A percentile compares a stretch with the other conserved stretches of the same genome.
Conservation (phyloP, 2,329 filamentous ascomycete species). For the Ceratocystiopsis sp. region DNA sequence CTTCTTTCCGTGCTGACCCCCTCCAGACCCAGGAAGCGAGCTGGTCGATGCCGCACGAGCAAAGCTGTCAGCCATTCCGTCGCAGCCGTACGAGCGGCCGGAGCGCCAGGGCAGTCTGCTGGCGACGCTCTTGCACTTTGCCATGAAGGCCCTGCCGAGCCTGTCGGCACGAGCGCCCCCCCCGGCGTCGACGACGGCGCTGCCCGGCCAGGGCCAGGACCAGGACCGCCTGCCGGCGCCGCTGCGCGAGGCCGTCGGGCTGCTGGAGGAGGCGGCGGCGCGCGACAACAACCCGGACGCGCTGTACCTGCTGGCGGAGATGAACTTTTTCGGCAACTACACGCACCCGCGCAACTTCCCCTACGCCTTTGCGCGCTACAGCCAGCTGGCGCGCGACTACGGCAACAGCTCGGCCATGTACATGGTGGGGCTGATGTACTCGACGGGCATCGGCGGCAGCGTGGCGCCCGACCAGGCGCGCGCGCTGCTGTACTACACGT, state of each 20-base stretch:
- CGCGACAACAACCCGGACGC: constrained; percentile 57
- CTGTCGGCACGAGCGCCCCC: constrained; percentile 30
- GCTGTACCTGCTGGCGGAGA: constrained; percentile 73
- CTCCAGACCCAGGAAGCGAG: constrained; percentile 29
- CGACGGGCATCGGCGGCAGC: constrained; percentile 70
- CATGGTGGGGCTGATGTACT: constrained; percentile 92
- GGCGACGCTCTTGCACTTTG: constrained; percentile 24
- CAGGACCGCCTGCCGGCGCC: constrained; percentile 22
- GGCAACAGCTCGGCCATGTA: constrained; percentile 89
- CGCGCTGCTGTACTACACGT: constrained; percentile 84
- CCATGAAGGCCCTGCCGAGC: constrained; percentile 31
- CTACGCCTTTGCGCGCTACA: constrained; percentile 66
- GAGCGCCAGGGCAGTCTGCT: constrained; percentile 28
- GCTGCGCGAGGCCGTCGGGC: constrained; percentile 31
- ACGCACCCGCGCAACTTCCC: constrained; percentile 69
- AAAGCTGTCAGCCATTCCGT: constrained; percentile 32
- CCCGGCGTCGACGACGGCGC: background rate
- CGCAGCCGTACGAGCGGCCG: constrained; percentile 24
- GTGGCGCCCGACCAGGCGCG: constrained; percentile 79
- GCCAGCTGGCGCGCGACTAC: constrained; percentile 53
- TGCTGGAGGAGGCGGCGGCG: constrained; percentile 36
- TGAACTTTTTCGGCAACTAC: constrained; percentile 95
- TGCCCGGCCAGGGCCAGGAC: constrained; percentile 4
- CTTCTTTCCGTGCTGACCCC: too few species aligned
- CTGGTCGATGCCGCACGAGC: constrained; percentile 33